A percentile compares a stretch with the other conserved stretches of the same genome.
These are phyloP conservation scores for Penicillium sp. DNA, from an alignment of 2,329 filamentous ascomycete species.

Conservation along the genomic window DNA sequence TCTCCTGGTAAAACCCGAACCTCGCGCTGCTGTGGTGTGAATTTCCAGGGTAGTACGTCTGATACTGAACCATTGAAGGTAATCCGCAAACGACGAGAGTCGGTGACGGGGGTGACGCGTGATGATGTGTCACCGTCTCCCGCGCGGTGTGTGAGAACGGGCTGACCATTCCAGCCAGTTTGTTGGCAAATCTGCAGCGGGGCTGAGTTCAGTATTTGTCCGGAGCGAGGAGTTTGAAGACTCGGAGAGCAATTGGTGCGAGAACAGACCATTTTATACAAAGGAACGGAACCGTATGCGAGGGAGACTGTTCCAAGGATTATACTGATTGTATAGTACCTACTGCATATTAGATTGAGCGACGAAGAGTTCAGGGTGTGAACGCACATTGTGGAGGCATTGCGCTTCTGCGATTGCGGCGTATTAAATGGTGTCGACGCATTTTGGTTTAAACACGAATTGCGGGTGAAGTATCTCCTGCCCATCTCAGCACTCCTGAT, in stretches of 20 bases:
- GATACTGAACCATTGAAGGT: conserved; percentile 97
- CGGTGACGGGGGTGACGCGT: conserved; percentile 79
- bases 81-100: conserved; percentile 84
- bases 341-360: conserved; percentile 36
- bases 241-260: neutral
- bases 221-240: neutral
- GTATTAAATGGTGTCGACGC: conserved; percentile 40
- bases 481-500: conserved; percentile 28
- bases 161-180: conserved; percentile 85
- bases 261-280: conserved; percentile 67
- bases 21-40: conserved; percentile 93
- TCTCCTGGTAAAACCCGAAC: conserved; percentile 94
- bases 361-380: conserved; percentile 8
- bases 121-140: conserved; percentile 69
- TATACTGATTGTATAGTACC: conserved; percentile 67
- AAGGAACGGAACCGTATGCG: conserved; percentile 68
- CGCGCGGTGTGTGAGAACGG: conserved; percentile 78
- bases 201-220: neutral
- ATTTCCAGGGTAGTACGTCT: conserved; percentile 96
- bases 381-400: conserved; percentile 57
- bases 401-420: conserved; percentile 51
- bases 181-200: conserved; percentile 54
- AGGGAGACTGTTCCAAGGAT: conserved; percentile 67
- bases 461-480: conserved; percentile 41
- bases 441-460: conserved; percentile 32